phyloP scores from a whole-genome alignment of 192 early-diverging fungal genomes.

The Coemansia sp. region DNA sequence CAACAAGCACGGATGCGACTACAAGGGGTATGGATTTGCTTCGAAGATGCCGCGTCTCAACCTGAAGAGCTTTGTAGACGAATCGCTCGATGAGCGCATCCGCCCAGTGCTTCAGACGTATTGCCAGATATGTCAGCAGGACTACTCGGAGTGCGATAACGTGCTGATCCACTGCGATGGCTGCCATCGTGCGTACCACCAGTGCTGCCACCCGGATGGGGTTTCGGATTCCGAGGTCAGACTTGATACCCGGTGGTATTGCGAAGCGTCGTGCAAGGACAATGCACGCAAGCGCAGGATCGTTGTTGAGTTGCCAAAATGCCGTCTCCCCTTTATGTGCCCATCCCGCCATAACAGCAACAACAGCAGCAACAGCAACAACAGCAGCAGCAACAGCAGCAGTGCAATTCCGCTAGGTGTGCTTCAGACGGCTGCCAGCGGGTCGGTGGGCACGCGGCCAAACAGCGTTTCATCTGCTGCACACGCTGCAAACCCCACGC shows the following conservation, averaged over 20 bases:
- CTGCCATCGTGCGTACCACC: slow-evolving; percentile 80
- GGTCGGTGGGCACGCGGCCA: background rate
- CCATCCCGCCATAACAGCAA: slow-evolving; percentile 38
- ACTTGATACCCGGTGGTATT: slow-evolving; percentile 37
- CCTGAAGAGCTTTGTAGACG: slow-evolving; percentile 71
- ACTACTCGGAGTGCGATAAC: slow-evolving; percentile 63
- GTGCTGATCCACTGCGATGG: slow-evolving; percentile 79
- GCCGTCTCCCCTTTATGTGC: slow-evolving; percentile 54
- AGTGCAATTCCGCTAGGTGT: background rate
- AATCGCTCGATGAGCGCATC: slow-evolving; percentile 75
- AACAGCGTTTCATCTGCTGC: slow-evolving; percentile 2
- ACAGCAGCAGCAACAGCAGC: slow-evolving; percentile 7
- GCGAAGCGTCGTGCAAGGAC: slow-evolving; percentile 46
- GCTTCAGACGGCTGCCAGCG: background rate
- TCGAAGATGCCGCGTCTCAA: slow-evolving; percentile 86
- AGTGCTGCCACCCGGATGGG: slow-evolving; percentile 61
- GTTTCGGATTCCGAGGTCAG: slow-evolving; percentile 19
- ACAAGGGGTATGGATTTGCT: slow-evolving; percentile 91
- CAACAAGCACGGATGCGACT: slow-evolving; percentile 97
- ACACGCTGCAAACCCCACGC: slow-evolving; percentile 8
- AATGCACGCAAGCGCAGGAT: slow-evolving; percentile 45
- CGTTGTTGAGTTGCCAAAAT: slow-evolving; percentile 53
- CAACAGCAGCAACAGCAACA: slow-evolving; percentile 8
- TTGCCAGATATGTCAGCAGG: slow-evolving; percentile 74
- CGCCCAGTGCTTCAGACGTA: slow-evolving; percentile 88